Evolutionary conservation across 163 green algal genomes (phyloP).

Genomic region (Scenedesmus sp.): DNA sequence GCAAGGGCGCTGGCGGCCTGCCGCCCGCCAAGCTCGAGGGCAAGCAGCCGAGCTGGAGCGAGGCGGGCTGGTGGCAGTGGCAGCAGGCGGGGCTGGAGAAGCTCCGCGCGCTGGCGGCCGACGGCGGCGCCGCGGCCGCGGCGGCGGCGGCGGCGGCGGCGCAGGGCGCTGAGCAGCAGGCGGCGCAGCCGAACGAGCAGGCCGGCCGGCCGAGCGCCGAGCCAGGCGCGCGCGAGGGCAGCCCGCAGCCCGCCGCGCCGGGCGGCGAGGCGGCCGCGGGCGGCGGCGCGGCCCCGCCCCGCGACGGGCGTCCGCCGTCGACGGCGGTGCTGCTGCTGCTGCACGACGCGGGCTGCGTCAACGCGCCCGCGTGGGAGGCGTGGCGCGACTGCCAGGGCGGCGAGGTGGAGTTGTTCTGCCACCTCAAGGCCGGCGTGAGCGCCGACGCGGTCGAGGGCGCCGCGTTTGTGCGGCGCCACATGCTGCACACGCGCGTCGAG

Average conservation of each 20-base stretch:
- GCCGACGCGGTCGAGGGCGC: background rate
- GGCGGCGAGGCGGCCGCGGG: background rate
- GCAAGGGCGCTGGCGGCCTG: too few species aligned
- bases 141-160: background rate
- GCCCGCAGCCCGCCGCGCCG: background rate
- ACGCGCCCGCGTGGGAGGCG: constrained; percentile 8
- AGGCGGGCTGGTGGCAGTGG: constrained; percentile 1
- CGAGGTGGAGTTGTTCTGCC: constrained; percentile 25
- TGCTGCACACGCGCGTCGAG: constrained; percentile 18
- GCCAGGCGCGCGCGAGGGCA: background rate
- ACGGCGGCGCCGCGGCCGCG: background rate
- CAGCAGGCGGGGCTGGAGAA: constrained; percentile 15
- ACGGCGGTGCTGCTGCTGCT: constrained; percentile 40
- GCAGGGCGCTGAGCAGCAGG: background rate
- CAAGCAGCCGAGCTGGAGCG: constrained; percentile 14
- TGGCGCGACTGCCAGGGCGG: background rate
- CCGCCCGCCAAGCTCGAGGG: too few species aligned
- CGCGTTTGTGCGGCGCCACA: background rate
- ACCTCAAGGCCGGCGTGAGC: background rate
- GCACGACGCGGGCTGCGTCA: constrained; percentile 13
- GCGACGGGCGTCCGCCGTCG: background rate
- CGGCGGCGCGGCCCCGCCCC: background rate
- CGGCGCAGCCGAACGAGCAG: background rate
- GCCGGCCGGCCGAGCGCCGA: too few species aligned
- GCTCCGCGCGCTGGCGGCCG: background rate